A percentile compares a stretch with the other conserved stretches of the same genome.
Conservation (phyloP, 2,329 filamentous ascomycete genomes). For the Cercospora zeina region DNA sequence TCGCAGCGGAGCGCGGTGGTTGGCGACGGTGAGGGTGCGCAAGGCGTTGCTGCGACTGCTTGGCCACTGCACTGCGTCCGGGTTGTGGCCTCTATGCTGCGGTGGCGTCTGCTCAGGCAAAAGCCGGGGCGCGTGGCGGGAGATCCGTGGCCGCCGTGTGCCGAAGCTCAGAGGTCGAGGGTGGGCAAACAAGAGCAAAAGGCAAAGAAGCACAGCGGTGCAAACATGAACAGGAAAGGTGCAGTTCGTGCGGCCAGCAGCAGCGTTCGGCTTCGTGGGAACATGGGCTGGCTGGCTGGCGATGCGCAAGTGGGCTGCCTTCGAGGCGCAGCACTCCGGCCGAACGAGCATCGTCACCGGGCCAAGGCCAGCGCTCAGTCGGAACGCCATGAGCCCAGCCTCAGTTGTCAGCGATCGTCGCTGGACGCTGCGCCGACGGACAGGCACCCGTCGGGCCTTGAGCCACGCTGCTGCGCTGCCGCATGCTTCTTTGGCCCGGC, state of each 20-base stretch:
- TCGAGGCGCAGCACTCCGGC: slow-evolving; percentile 4
- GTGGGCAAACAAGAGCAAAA: background rate
- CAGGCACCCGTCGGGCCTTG: background rate
- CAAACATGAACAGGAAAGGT: slow-evolving; percentile 11
- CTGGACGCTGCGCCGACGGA: background rate
- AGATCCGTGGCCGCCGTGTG: slow-evolving; percentile 7
- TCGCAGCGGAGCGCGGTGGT: background rate
- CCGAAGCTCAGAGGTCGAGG: background rate
- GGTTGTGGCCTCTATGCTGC: slow-evolving; percentile 9
- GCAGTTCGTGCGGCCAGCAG: slow-evolving; percentile 10
- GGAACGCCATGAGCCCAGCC: slow-evolving; percentile 1
- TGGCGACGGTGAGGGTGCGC: background rate
- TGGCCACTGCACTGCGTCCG: background rate
- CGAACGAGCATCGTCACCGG: slow-evolving; percentile 9
- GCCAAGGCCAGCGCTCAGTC: background rate
- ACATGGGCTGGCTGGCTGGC: background rate
- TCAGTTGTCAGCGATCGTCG: background rate
- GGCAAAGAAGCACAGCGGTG: slow-evolving; percentile 4
- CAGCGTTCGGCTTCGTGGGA: slow-evolving; percentile 11
- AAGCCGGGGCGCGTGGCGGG: slow-evolving; percentile 14
- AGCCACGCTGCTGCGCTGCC: background rate
- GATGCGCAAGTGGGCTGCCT: slow-evolving; percentile 5
- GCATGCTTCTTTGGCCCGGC: background rate
- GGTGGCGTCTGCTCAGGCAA: slow-evolving; percentile 17
- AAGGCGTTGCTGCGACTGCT: background rate